Percentiles rank a stretch among this genome's conserved stretches.
phyloP scores from a whole-genome alignment of 2,329 filamentous ascomycete species.

The Aspergillus fumigatus region DNA sequence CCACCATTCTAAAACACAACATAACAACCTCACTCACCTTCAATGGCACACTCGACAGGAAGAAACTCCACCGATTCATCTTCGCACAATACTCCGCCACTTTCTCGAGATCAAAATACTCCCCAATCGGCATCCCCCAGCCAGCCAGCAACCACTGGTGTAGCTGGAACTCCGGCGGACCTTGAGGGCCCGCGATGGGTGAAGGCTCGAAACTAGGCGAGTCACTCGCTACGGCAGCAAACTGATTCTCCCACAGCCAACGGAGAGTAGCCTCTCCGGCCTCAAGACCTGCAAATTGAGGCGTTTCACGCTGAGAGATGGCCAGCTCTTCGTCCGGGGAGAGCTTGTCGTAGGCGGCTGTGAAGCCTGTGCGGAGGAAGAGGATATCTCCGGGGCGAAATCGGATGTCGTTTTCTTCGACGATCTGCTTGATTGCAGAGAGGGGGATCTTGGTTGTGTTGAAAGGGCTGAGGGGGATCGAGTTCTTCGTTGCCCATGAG shows the following conservation, averaged over 20 bases:
- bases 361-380: constrained; percentile 53
- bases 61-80: constrained; percentile 42
- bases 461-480: constrained; percentile 38
- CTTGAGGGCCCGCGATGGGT: constrained; percentile 36
- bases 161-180: constrained; percentile 18
- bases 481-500: constrained; percentile 39
- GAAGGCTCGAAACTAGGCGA: constrained; percentile 48
- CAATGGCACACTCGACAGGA: constrained; percentile 46
- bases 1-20: not conserved
- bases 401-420: constrained; percentile 39
- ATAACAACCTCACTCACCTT: constrained; percentile 29
- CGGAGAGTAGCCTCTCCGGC: constrained; percentile 46
- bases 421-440: constrained; percentile 41
- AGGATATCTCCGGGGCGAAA: constrained; percentile 51
- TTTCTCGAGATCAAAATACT: constrained; percentile 44
- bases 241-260: constrained; percentile 56
- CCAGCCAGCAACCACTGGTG: constrained; percentile 39
- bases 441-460: constrained; percentile 42
- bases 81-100: constrained; percentile 35
- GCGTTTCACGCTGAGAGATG: constrained; percentile 25
- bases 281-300: constrained; percentile 42
- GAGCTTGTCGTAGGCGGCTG: constrained; percentile 40
- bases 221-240: constrained; percentile 56
- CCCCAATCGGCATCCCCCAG: constrained; percentile 47
- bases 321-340: constrained; percentile 34